Base-by-base conservation (phyloP, 2,329 filamentous ascomycete genomes). In the Diplodia mutila region DNA sequence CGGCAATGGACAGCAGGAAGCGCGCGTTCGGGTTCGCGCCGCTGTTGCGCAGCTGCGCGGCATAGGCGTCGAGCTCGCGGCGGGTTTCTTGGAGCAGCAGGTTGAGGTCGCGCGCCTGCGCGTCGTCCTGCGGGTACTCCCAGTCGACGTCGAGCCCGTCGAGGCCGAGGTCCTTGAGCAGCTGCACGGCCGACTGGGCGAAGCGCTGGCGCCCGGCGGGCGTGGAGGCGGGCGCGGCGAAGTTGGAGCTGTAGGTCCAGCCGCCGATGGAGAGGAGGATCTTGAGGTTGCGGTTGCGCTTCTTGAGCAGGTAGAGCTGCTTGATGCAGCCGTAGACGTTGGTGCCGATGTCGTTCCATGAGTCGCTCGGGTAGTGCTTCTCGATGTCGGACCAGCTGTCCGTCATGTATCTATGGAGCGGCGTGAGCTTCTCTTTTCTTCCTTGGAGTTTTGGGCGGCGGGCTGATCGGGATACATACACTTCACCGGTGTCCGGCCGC, bases 181-280 rank as follows among this genome's bases (percentile, higher is more conserved):
- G 81, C 25, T 88, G 84, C 0, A 97, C 90, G 39, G 91, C 90
- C 32, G 87, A 88, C 61, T 85, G 82, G 1, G 91, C 92, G 75
- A 97, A 96, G 1, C 70, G 84, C 69, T 81, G 80, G 14, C 92
- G 86, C 8, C 89, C 87, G 6, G 82, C 80, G 0, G 84, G 82
- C 0, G 89, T 90, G 21, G 87, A 87, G 0, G 87, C 87, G 0
- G 93, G 91, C 32, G 80, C 81, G 0, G 87, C 83, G 79, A 97
- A 96, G 81, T 97, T 95, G 77, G 86, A 79, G 3, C 90, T 91
- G 76, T 91, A 92, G 0, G 88, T 91, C 88, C 90, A 95, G 18
- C 93, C 93, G 49, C 93, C 93, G 69, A 96, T 92, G 65, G 90
- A 93, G 4, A 97, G 86, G 14, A 97, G 85, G 3, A 90, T 85